A percentile compares a stretch with the other conserved stretches of the same genome.
Evolutionary conservation across 345 rosid genomes (phyloP).

Genomic region (Psidium friedrichsthalianum): DNA sequence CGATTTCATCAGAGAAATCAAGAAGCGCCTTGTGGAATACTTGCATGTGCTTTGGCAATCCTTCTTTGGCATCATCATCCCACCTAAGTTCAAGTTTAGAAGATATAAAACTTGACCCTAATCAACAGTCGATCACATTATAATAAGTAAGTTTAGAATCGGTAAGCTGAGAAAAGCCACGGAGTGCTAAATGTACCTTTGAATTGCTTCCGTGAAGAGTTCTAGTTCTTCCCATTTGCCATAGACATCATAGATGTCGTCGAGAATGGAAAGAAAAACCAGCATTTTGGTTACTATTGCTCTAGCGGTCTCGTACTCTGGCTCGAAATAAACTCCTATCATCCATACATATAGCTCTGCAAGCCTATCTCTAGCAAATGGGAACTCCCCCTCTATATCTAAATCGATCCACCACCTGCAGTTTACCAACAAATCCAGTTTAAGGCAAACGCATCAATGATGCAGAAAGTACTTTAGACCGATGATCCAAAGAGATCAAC

Average conservation of each 20-base stretch:
- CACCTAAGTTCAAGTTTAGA: neutral
- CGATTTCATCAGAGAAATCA: constrained; percentile 15
- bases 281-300: constrained; percentile 3
- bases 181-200: constrained; percentile 1
- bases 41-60: constrained; percentile 21
- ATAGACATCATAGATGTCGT: constrained; percentile 18
- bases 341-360: neutral
- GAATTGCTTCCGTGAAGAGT: constrained; percentile 8
- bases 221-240: constrained; percentile 20
- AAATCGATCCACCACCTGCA: neutral
- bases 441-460: neutral
- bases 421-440: neutral
- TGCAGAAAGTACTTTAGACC: neutral
- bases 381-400: neutral
- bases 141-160: neutral
- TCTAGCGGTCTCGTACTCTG: neutral
- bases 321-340: neutral
- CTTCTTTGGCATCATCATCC: neutral
- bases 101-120: neutral
- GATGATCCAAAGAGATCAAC: neutral
- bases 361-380: neutral
- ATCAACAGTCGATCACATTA: neutral
- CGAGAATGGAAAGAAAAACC: neutral
- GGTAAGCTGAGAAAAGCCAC: neutral
- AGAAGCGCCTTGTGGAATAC: constrained; percentile 10